Evolutionary conservation across 2,329 filamentous ascomycete genomes (phyloP), one percentile per base, ranked within the genome.

Genomic region (Fonsecaea erecta): DNA sequence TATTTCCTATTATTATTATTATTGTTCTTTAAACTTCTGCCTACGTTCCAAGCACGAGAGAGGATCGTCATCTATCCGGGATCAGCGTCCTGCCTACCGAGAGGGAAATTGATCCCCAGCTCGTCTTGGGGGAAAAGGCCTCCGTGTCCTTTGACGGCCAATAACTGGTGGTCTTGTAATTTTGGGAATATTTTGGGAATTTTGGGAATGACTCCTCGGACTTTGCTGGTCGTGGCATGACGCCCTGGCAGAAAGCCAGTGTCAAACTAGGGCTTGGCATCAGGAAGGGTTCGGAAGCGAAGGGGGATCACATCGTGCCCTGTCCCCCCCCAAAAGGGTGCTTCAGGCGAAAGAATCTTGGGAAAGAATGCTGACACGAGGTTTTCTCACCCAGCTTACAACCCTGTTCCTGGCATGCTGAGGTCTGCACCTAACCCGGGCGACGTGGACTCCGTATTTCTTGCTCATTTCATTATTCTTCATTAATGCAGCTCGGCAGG

Each of bases 241-340:
- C 55, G 55, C 52, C 52, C 52, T 30, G 18, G 52, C 52, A 35
- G 11, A 34, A 61, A 32, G n/a, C 48, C 58, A 30, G 28, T 8
- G 54, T 63, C 48, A 60, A 60, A 32, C 56, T 43, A 35, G 35
- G 46, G n/a, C 62, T 64, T 58, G 62, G 62, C 61, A 43, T 28
- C 26, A 46, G 28, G 55, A 18, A 48, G 26, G 43, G 43, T 24
- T 11, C 43, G 43, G 43, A 48, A 48, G 43, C 43, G 43, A 48
- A 48, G 43, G 43, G 43, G 43, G 11, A 48, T 18, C 11, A 48
- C 18, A 48, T 11, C 43, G 26, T 16, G 9, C 43, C 43, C 18
- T 48, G 2, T 48, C 26, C 6, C 9, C 16, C 37, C 16, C n/a
- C n/a, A n/a, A n/a, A n/a, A n/a, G n/a, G n/a, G n/a, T n/a, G n/a